A percentile compares a stretch with the other conserved stretches of the same genome.
Conservation (phyloP, 352 stramenopile genomes). For the Phytophthora europaea region DNA sequence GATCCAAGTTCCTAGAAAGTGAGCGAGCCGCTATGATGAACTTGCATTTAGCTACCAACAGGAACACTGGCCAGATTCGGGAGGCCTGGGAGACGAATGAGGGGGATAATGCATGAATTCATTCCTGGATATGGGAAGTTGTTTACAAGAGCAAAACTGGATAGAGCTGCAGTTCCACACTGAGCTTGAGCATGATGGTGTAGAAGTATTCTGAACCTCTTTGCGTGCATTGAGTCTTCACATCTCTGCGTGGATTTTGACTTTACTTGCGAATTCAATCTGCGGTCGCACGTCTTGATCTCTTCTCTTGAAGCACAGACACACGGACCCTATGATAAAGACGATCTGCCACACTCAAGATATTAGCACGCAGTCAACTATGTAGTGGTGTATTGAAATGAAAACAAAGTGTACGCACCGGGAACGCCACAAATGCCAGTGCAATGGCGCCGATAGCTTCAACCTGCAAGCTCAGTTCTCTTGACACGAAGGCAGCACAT, state of each 20-base stretch:
- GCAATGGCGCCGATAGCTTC: slow-evolving; percentile 52
- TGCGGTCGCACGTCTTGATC: slow-evolving; percentile 75
- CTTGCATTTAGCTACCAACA: slow-evolving; percentile 9
- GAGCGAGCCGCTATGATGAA: slow-evolving; percentile 27
- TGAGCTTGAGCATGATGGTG: not conserved
- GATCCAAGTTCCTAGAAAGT: slow-evolving; percentile 43
- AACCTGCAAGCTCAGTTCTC: slow-evolving; percentile 51
- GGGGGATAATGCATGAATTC: slow-evolving; percentile 9
- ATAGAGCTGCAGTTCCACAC: not conserved
- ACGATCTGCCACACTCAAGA: slow-evolving; percentile 38
- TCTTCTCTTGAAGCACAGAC: slow-evolving; percentile 77
- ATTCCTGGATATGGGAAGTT: not conserved
- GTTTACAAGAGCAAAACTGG: not conserved
- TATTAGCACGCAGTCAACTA: not conserved
- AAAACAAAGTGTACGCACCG: slow-evolving; percentile 40
- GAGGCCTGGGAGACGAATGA: slow-evolving; percentile 29
- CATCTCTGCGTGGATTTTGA: slow-evolving; percentile 55
- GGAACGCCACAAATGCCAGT: slow-evolving; percentile 55
- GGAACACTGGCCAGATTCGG: slow-evolving; percentile 4
- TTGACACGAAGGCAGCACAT: slow-evolving; percentile 62
- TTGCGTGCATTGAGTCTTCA: slow-evolving; percentile 14
- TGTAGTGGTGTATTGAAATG: not conserved
- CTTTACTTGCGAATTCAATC: slow-evolving; percentile 67
- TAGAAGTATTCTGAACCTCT: too few relatives aligned
- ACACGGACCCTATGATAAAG: slow-evolving; percentile 62